phyloP scores from a whole-genome alignment of 352 stramenopile genomes.

The Phytophthora palmivora region DNA sequence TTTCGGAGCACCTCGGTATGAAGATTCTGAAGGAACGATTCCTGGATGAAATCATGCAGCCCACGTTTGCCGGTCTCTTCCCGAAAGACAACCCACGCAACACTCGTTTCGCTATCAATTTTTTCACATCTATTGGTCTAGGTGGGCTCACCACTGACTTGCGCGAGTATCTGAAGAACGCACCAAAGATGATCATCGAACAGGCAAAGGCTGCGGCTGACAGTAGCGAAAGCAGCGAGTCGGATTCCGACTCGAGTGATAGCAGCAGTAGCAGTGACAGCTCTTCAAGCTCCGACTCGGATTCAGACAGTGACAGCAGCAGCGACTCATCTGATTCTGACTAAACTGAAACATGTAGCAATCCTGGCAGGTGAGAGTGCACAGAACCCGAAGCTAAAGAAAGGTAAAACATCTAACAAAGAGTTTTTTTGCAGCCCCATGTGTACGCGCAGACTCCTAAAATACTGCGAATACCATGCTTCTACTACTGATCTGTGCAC shows the following conservation, averaged over 20 bases:
- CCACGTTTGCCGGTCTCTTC: constrained; percentile 96
- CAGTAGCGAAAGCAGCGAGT: constrained; percentile 52
- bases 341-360: constrained; percentile 22
- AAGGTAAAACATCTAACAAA: constrained; percentile 25
- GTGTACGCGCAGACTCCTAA: constrained; percentile 20
- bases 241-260: constrained; percentile 53
- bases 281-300: constrained; percentile 47
- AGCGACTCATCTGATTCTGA: constrained; percentile 53
- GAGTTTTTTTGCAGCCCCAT: constrained; percentile 34
- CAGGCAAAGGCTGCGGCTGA: constrained; percentile 51
- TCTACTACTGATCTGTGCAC: constrained; percentile 4
- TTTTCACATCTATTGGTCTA: constrained; percentile 99
- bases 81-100: constrained; percentile 97
- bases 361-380: constrained; percentile 24
- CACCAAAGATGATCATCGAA: constrained; percentile 94
- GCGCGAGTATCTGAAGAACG: constrained; percentile 97
- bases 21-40: constrained; percentile 96
- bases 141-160: constrained; percentile 97
- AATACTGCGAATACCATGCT: constrained; percentile 27
- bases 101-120: constrained; percentile 99
- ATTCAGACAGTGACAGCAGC: constrained; percentile 49
- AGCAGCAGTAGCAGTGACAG: constrained; percentile 38
- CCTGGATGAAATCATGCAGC: constrained; percentile 90
- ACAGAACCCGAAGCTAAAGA: constrained; percentile 1
- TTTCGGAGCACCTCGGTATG: constrained; percentile 97